phyloP scores from a whole-genome alignment of 2,329 filamentous ascomycete species.

The Coniella lustricola region DNA sequence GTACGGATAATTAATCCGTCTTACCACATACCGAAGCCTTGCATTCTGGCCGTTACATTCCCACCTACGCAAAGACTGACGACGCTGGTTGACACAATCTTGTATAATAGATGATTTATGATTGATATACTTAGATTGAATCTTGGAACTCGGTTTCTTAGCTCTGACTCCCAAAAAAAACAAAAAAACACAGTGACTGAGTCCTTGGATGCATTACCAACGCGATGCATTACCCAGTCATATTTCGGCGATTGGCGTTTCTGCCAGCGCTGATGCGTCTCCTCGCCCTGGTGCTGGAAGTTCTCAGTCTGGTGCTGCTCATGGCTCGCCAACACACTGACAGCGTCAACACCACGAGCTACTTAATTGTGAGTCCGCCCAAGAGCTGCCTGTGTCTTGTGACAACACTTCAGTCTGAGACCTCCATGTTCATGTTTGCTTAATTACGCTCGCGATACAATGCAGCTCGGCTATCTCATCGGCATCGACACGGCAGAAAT shows the following conservation, averaged over 20 bases:
- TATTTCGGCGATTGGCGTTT: conserved; percentile 5
- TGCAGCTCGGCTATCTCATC: conserved; percentile 12
- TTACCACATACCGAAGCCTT: not conserved
- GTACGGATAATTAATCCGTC: conserved; percentile 3
- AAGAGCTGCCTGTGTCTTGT: too few relatives aligned
- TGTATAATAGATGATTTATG: too few relatives aligned
- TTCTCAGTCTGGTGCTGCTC: conserved; percentile 6
- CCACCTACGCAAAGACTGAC: not conserved
- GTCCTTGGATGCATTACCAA: not conserved
- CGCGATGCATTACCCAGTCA: conserved; percentile 1
- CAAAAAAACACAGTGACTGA: too few relatives aligned
- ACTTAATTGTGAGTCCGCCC: conserved; percentile 9
- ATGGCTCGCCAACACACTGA: not conserved
- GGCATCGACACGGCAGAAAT: conserved; percentile 6
- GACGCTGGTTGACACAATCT: too few relatives aligned
- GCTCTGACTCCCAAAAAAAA: too few relatives aligned
- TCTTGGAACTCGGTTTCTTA: too few relatives aligned
- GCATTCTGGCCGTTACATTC: not conserved
- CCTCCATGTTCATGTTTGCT: too few relatives aligned
- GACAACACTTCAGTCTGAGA: too few relatives aligned
- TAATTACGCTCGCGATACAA: too few relatives aligned
- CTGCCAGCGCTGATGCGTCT: conserved; percentile 7
- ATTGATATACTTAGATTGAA: too few relatives aligned
- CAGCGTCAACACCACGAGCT: conserved; percentile 6
- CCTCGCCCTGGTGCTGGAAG: conserved; percentile 3